Evolutionary conservation across 345 rosid genomes (phyloP).

Genomic region (Hibiscus trionum): DNA sequence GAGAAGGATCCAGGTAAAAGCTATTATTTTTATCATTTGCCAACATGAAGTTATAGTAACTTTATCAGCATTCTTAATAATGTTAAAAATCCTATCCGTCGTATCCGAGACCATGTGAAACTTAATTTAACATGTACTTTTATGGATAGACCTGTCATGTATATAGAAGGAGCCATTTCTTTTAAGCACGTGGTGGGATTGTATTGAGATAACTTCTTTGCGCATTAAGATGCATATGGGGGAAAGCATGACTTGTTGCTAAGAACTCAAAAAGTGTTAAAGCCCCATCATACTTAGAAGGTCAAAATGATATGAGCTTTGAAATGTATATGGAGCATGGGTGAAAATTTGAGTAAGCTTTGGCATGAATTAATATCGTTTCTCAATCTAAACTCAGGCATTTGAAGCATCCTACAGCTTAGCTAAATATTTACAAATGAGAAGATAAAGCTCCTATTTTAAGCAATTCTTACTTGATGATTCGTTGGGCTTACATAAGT

Average conservation of each 20-base stretch:
- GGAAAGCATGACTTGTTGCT: neutral
- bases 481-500: neutral
- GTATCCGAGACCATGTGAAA: neutral
- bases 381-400: neutral
- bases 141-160: neutral
- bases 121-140: neutral
- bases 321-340: neutral
- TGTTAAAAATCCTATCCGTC: neutral
- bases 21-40: neutral
- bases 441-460: neutral
- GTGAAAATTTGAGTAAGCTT: neutral
- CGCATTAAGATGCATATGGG: neutral
- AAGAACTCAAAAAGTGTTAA: neutral
- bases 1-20: constrained; percentile 98
- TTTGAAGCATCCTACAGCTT: neutral
- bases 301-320: neutral
- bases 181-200: neutral
- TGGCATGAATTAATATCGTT: neutral
- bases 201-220: neutral
- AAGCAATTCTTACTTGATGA: neutral
- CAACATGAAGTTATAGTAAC: neutral
- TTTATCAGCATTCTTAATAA: neutral
- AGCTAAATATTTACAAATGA: neutral
- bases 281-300: neutral
- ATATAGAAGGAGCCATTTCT: neutral